phyloP scores from a whole-genome alignment of 2,329 filamentous ascomycete species.

The Corynespora cassiicola region DNA sequence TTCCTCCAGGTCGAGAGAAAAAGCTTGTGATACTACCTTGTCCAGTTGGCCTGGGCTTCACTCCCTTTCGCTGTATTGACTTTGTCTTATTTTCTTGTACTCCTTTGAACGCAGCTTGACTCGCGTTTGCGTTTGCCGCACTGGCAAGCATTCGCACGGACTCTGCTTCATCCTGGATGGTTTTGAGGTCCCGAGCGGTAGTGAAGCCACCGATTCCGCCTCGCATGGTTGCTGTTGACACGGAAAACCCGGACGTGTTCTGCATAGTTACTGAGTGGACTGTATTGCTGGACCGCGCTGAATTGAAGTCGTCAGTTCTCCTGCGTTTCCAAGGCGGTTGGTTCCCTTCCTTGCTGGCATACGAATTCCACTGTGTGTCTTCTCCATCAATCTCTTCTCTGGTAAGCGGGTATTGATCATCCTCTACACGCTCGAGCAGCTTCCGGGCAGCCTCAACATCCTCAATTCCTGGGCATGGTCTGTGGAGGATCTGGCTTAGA shows the following conservation, averaged over 20 bases:
- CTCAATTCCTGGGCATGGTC: slow-evolving; percentile 62
- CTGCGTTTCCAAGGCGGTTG: slow-evolving; percentile 30
- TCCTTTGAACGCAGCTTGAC: slow-evolving; percentile 22
- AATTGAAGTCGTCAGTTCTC: slow-evolving; percentile 26
- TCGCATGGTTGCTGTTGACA: slow-evolving; percentile 29
- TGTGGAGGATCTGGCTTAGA: slow-evolving; percentile 74
- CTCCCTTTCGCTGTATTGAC: slow-evolving; percentile 18
- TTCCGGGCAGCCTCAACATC: slow-evolving; percentile 29
- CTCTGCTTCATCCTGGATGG: slow-evolving; percentile 48
- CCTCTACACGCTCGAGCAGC: slow-evolving; percentile 37
- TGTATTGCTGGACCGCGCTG: slow-evolving; percentile 11
- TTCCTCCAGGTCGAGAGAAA: slow-evolving; percentile 48
- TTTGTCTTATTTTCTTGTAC: slow-evolving; percentile 37
- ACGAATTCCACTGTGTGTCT: slow-evolving; percentile 23
- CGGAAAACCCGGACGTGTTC: slow-evolving; percentile 30
- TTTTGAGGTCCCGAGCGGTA: slow-evolving; percentile 46
- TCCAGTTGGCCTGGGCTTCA: slow-evolving; percentile 49
- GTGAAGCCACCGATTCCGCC: slow-evolving; percentile 39
- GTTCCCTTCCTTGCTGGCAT: slow-evolving; percentile 7
- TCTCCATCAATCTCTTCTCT: slow-evolving; percentile 43
- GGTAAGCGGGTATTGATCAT: slow-evolving; percentile 42
- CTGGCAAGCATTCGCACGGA: slow-evolving; percentile 27
- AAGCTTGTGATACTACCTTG: slow-evolving; percentile 62
- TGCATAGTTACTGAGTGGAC: slow-evolving; percentile 41
- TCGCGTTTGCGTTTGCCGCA: slow-evolving; percentile 28